A percentile compares a stretch with the other conserved stretches of the same genome.
These are phyloP conservation scores for Cyberlindnera americana DNA, from an alignment of 805 yeast species.

Conservation along the genomic window DNA sequence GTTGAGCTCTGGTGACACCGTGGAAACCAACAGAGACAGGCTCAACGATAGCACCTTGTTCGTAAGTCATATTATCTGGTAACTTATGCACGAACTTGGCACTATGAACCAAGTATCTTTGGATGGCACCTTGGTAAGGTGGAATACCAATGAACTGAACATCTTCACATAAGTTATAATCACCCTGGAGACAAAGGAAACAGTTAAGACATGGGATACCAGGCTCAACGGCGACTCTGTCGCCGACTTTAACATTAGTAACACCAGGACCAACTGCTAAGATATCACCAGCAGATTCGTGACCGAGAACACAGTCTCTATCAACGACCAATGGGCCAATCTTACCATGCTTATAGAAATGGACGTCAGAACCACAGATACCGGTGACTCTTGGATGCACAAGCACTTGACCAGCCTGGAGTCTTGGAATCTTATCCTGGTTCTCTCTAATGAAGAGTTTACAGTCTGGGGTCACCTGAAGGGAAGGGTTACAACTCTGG, in stretches of 20 bases:
- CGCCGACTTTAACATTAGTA: conserved; percentile 41
- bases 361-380: conserved; percentile 73
- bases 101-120: conserved; percentile 33
- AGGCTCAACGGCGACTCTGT: conserved; percentile 50
- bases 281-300: conserved; percentile 44
- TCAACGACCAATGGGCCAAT: conserved; percentile 46
- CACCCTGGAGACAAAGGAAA: conserved; percentile 37
- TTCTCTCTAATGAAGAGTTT: conserved; percentile 18
- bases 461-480: conserved; percentile 22
- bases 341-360: conserved; percentile 62
- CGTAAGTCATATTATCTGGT: conserved; percentile 42
- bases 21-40: conserved; percentile 52
- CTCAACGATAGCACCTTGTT: conserved; percentile 54
- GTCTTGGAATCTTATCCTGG: conserved; percentile 11
- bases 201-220: conserved; percentile 48
- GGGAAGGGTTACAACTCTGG: conserved; percentile 19
- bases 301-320: conserved; percentile 40
- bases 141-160: conserved; percentile 37
- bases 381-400: conserved; percentile 51
- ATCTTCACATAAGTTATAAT: conserved; percentile 38
- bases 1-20: conserved; percentile 46
- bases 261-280: conserved; percentile 49
- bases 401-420: conserved; percentile 17
- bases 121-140: conserved; percentile 39
- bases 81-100: conserved; percentile 34